Base-by-base conservation (phyloP, 2,329 filamentous ascomycete genomes). In the Fusarium tanahbumbuense region DNA sequence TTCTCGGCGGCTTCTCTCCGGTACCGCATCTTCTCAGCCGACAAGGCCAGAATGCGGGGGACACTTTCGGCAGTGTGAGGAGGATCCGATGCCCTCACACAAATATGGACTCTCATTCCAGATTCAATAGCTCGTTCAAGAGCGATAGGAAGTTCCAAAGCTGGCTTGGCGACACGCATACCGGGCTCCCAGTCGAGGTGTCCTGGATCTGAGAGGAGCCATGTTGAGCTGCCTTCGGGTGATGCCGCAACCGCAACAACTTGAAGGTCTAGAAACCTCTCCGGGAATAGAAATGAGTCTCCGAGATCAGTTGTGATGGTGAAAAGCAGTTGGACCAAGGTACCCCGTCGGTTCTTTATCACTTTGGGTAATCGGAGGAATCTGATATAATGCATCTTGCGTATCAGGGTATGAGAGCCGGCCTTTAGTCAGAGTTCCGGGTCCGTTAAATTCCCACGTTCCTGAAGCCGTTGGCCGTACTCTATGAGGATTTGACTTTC, bases 291-390 rank as follows among this genome's bases (percentile, higher is more conserved):
- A 52, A 87, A 87, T 1, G 85, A 80, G 71, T 89, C 87, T 32
- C 87, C 85, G 2, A 89, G 80, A 63, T 89, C 87, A 15, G 86
- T 89, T 13, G 85, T 87, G 69, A 89, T 83, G 63, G 86, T 84
- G 64, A 89, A 78, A 2, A 87, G 79, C 6, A 89, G 73, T 50
- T 81, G 80, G 10, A 86, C 72, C 16, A 70, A 20, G 71, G 78
- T 68, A 62, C 68, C 68, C 47, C 69, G 62, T 62, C 72, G 55
- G 15, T 70, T 40, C 58, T 54, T 72, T 1, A 76, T 74, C 46
- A 85, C 74, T 68, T 79, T 80, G 4, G 83, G 84, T 4, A 83
- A 80, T 16, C 86, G 81, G 32, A 88, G 78, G 8, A 88, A 81
- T 41, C 86, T 83, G 60, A 88, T 83, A 79, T 89, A 89, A 70